Evolutionary conservation across 2,329 filamentous ascomycete genomes (phyloP).

Genomic region (Aspergillus quadricinctus): DNA sequence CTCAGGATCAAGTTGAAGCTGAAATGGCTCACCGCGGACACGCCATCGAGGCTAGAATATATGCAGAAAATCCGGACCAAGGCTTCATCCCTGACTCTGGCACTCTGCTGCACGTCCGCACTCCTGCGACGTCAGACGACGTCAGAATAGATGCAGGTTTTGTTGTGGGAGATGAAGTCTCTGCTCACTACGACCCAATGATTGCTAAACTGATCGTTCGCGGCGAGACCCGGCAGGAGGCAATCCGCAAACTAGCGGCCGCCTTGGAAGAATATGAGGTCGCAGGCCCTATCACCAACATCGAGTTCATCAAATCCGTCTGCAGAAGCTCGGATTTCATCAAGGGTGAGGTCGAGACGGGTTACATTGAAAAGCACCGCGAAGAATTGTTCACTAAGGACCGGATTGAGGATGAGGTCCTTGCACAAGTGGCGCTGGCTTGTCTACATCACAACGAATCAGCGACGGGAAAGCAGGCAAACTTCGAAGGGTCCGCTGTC

Average conservation of each 20-base stretch:
- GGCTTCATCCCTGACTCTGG: conserved; percentile 95
- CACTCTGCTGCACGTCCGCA: conserved; percentile 74
- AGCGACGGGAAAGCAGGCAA: conserved; percentile 19
- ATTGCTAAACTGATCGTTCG: conserved; percentile 95
- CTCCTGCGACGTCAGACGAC: conserved; percentile 64
- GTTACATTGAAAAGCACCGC: conserved; percentile 87
- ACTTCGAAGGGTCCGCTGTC: conserved; percentile 33
- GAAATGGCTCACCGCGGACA: conserved; percentile 73
- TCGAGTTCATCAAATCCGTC: conserved; percentile 89
- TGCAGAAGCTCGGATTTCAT: conserved; percentile 80
- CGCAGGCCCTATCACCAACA: conserved; percentile 88
- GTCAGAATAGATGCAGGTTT: conserved; percentile 93
- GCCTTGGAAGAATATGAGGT: conserved; percentile 88
- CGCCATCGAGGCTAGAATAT: conserved; percentile 93
- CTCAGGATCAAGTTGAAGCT: conserved; percentile 61
- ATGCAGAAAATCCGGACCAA: conserved; percentile 87
- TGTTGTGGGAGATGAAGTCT: conserved; percentile 83
- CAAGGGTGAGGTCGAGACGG: conserved; percentile 84
- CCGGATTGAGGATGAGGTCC: conserved; percentile 64
- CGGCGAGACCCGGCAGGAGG: conserved; percentile 70
- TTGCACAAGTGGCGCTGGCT: conserved; percentile 81
- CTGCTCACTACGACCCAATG: conserved; percentile 96
- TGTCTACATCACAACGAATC: conserved; percentile 53
- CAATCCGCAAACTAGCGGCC: conserved; percentile 74
- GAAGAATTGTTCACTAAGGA: conserved; percentile 69